phyloP scores from a whole-genome alignment of 2,329 filamentous ascomycete genomes.

The Blastomyces gilchristii region DNA sequence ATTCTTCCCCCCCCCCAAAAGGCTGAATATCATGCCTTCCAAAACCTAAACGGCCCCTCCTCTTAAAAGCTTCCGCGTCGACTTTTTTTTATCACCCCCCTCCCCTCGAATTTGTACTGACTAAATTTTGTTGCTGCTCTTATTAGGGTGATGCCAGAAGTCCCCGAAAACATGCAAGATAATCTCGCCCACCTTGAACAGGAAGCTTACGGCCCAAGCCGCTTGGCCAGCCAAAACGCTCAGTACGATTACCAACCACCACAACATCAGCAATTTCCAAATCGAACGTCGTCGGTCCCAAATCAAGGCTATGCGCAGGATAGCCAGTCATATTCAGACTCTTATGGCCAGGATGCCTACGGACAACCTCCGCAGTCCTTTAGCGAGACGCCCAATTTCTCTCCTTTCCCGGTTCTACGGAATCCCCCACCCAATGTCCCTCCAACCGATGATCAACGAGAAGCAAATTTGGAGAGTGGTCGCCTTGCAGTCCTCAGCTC shows the following conservation, averaged over 20 bases:
- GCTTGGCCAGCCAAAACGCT: conserved; percentile 29
- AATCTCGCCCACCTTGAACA: conserved; percentile 85
- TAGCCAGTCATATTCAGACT: conserved; percentile 12
- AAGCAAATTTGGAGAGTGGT: conserved; percentile 76
- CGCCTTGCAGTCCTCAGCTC: conserved; percentile 77
- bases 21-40: not conserved
- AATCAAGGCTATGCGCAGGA: conserved; percentile 16
- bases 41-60: not conserved
- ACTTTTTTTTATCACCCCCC: not conserved
- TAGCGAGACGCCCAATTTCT: conserved; percentile 64
- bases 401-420: conserved; percentile 77
- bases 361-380: not conserved
- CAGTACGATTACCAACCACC: conserved; percentile 23
- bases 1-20: not conserved
- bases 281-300: conserved; percentile 28
- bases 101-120: not conserved
- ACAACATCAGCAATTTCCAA: conserved; percentile 24
- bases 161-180: conserved; percentile 93
- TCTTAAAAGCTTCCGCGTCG: not conserved
- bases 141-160: conserved; percentile 79
- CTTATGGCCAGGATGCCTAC: conserved; percentile 40
- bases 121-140: conserved; percentile 5
- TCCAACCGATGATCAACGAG: conserved; percentile 87
- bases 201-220: conserved; percentile 49
- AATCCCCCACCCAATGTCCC: conserved; percentile 77